phyloP scores from a whole-genome alignment of 2,329 filamentous ascomycete species.

The Colletotrichum zoysiae region DNA sequence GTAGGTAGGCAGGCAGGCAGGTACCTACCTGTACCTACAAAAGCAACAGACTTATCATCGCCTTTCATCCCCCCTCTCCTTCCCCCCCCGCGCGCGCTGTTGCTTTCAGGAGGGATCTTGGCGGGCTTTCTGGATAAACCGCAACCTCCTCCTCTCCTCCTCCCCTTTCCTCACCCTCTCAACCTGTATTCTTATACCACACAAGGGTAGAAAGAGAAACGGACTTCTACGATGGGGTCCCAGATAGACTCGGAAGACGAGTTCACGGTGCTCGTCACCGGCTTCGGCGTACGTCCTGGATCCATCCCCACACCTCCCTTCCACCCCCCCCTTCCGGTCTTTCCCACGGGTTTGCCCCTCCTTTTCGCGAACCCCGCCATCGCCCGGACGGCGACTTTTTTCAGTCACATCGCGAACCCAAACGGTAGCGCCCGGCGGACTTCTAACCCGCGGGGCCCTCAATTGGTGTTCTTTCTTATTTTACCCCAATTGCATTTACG shows the following conservation, averaged over 20 bases:
- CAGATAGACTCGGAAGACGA: constrained; percentile 58
- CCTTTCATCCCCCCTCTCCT: not conserved
- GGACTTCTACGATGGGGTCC: constrained; percentile 50
- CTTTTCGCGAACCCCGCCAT: constrained; percentile 31
- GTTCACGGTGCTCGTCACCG: constrained; percentile 70
- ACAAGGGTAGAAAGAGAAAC: too few relatives aligned
- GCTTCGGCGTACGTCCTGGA: constrained; percentile 66
- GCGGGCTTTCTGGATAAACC: not conserved
- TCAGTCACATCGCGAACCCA: constrained; percentile 1
- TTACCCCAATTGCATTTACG: too few relatives aligned
- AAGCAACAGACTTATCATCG: not conserved
- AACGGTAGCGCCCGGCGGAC: not conserved
- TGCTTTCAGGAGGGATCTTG: constrained; percentile 4
- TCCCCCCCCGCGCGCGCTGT: not conserved
- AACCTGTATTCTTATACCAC: not conserved
- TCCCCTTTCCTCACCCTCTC: not conserved
- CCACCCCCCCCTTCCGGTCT: not conserved
- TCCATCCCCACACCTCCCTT: constrained; percentile 8
- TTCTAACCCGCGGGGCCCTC: not conserved
- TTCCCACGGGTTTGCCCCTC: constrained; percentile 14
- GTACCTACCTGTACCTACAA: too few relatives aligned
- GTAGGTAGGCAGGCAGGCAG: too few relatives aligned
- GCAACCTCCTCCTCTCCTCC: not conserved
- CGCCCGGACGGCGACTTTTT: not conserved
- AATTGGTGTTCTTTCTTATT: not conserved